phyloP scores from a whole-genome alignment of 2,329 filamentous ascomycete genomes.

The Fusarium verrucosum region DNA sequence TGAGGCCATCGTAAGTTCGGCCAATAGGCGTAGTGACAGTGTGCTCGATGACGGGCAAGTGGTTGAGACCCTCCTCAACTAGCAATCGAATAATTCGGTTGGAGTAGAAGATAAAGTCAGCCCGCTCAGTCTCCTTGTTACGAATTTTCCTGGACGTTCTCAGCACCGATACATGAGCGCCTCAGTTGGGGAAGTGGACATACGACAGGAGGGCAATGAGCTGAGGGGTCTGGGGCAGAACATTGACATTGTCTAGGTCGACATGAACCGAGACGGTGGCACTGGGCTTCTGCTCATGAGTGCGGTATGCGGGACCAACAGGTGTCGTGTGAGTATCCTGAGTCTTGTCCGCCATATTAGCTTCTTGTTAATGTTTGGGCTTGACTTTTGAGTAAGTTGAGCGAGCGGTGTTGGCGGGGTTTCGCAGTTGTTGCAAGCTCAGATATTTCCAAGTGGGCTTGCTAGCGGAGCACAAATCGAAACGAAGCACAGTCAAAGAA shows the following conservation, averaged over 20 bases:
- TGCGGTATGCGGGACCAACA: slow-evolving; percentile 82
- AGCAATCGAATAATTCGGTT: slow-evolving; percentile 97
- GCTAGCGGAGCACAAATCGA: slow-evolving; percentile 11
- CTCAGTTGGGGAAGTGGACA: slow-evolving; percentile 54
- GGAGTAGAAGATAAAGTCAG: slow-evolving; percentile 99
- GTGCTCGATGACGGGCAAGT: slow-evolving; percentile 89
- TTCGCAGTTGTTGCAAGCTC: slow-evolving; percentile 10
- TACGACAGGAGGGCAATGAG: slow-evolving; percentile 97
- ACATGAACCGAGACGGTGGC: slow-evolving; percentile 90
- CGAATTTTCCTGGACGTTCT: slow-evolving; percentile 83
- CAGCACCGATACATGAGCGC: slow-evolving; percentile 32
- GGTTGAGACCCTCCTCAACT: slow-evolving; percentile 96
- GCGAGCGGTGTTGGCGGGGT: slow-evolving; percentile 19
- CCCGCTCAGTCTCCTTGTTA: slow-evolving; percentile 86
- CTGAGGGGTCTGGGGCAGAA: slow-evolving; percentile 92
- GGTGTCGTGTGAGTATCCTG: slow-evolving; percentile 61
- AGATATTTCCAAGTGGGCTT: slow-evolving; percentile 20
- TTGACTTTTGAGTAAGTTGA: slow-evolving; percentile 9
- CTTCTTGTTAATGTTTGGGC: slow-evolving; percentile 20
- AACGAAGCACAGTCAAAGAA: too few species aligned
- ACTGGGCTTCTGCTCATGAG: slow-evolving; percentile 79
- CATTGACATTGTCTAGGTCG: slow-evolving; percentile 85
- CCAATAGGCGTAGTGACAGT: slow-evolving; percentile 92
- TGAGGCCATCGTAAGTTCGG: slow-evolving; percentile 85
- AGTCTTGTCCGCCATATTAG: slow-evolving; percentile 43